These are phyloP conservation scores for Kwoniella pini DNA, from an alignment of 768 basidiomycete species.

Conservation along the genomic window DNA sequence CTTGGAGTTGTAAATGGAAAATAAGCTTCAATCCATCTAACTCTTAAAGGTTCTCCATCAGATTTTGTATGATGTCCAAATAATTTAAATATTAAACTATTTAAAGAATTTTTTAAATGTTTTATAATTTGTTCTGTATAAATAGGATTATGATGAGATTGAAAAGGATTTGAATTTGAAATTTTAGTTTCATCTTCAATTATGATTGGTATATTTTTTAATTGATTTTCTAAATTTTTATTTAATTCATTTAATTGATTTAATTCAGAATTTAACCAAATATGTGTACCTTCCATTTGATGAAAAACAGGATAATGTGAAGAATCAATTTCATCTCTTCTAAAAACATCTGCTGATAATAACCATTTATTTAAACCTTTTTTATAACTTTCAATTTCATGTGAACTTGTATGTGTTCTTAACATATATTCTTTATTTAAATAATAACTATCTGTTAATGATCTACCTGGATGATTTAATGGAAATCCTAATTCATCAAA, in stretches of 20 bases:
- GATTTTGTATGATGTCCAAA: constrained; percentile 66
- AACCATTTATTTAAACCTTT: constrained; percentile 79
- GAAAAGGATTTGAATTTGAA: constrained; percentile 74
- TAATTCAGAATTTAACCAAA: constrained; percentile 62
- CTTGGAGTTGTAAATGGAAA: constrained; percentile 98
- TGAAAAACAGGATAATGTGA: constrained; percentile 98
- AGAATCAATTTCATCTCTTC: constrained; percentile 95
- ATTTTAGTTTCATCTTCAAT: constrained; percentile 83
- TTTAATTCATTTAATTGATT: constrained; percentile 71
- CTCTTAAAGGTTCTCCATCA: constrained; percentile 70
- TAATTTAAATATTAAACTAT: constrained; percentile 75
- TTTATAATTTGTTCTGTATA: constrained; percentile 72
- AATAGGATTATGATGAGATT: constrained; percentile 71
- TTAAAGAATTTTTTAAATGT: constrained; percentile 87
- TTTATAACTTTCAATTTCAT: constrained; percentile 87
- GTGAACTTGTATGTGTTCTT: constrained; percentile 96
- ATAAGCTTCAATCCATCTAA: constrained; percentile 96
- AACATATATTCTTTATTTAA: constrained; percentile 87
- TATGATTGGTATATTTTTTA: constrained; percentile 72
- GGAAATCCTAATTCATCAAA: constrained; percentile 98
- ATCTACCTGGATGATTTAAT: constrained; percentile 85
- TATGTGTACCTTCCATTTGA: constrained; percentile 91
- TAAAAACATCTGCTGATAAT: constrained; percentile 92
- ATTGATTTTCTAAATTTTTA: constrained; percentile 61
- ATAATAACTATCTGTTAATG: constrained; percentile 92